Evolutionary conservation across 148 eudicot genomes (phyloP).

Genomic region (Rhododendron mucronatum): DNA sequence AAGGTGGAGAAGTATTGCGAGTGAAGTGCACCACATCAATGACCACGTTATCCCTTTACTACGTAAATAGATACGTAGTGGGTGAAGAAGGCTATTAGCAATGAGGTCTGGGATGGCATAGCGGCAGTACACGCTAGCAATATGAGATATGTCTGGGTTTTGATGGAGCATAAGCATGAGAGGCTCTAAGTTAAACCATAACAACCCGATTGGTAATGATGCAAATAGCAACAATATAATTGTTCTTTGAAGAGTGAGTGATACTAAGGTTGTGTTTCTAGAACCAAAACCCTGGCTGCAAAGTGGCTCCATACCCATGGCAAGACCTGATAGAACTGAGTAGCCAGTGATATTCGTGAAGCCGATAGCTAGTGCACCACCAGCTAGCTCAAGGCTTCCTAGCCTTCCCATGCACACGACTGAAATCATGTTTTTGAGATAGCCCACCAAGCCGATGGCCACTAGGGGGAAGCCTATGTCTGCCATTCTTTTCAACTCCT

Average conservation of each 20-base stretch:
- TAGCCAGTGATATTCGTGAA: conserved; percentile 85
- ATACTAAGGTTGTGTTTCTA: conserved; percentile 40
- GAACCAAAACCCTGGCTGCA: conserved; percentile 91
- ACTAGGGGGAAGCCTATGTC: conserved; percentile 61
- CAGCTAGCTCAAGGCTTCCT: conserved; percentile 80
- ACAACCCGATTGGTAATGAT: conserved; percentile 56
- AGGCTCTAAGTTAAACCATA: conserved; percentile 73
- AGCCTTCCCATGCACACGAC: conserved; percentile 78
- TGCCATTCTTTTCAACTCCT: conserved; percentile 63
- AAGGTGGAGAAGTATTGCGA: conserved; percentile 51
- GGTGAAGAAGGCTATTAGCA: conserved; percentile 73
- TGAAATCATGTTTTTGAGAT: conserved; percentile 65
- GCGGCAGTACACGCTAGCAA: conserved; percentile 69
- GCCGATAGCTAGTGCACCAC: conserved; percentile 85
- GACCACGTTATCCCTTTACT: conserved; percentile 78
- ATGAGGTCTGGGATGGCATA: conserved; percentile 74
- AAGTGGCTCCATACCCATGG: conserved; percentile 89
- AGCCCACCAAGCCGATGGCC: conserved; percentile 60
- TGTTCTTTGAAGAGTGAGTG: conserved; percentile 50
- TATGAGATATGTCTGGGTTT: conserved; percentile 48
- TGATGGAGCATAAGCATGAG: conserved; percentile 65
- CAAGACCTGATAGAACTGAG: conserved; percentile 76
- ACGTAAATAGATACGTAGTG: conserved; percentile 71
- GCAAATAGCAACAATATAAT: conserved; percentile 47
- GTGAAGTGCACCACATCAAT: conserved; percentile 62